phyloP scores from a whole-genome alignment of 768 basidiomycete species.

The Russula brevipes region DNA sequence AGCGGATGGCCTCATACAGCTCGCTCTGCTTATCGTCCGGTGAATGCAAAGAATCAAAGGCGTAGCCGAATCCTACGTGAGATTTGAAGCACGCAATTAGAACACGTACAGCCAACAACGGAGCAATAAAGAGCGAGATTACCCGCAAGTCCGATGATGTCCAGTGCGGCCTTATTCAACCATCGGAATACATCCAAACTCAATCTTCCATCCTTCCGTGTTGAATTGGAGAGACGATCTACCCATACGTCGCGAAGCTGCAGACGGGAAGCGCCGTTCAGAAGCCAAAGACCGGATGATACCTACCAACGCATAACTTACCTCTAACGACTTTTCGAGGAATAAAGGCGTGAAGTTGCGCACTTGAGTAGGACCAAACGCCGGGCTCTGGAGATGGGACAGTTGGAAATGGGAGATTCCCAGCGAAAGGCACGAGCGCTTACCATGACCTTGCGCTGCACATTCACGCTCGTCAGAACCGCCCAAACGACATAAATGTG shows the following conservation, averaged over 20 bases:
- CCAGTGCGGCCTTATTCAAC: slow-evolving; percentile 26
- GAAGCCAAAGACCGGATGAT: not conserved
- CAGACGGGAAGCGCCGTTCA: not conserved
- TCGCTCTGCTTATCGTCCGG: slow-evolving; percentile 26
- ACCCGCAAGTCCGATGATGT: slow-evolving; percentile 29
- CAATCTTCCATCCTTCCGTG: slow-evolving; percentile 10
- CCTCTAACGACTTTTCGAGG: slow-evolving; percentile 26
- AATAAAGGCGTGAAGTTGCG: slow-evolving; percentile 26
- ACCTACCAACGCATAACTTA: slow-evolving; percentile 20
- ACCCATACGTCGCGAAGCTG: slow-evolving; percentile 32
- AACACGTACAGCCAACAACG: no score
- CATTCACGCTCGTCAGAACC: no score
- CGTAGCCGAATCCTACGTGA: slow-evolving; percentile 37
- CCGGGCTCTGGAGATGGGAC: slow-evolving; percentile 24
- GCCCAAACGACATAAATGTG: no score
- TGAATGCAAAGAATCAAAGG: slow-evolving; percentile 33
- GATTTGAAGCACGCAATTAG: not conserved
- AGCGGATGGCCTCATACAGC: slow-evolving; percentile 34
- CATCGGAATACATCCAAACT: slow-evolving; percentile 19
- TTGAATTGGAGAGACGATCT: slow-evolving; percentile 11
- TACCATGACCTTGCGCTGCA: slow-evolving; percentile 13
- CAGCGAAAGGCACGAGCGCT: not conserved
- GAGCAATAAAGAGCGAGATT: not conserved
- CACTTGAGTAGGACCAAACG: slow-evolving; percentile 27
- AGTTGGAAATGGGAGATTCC: not conserved